These are phyloP conservation scores for Apiospora phragmitis DNA, from an alignment of 2,329 filamentous ascomycete genomes.

Conservation along the genomic window DNA sequence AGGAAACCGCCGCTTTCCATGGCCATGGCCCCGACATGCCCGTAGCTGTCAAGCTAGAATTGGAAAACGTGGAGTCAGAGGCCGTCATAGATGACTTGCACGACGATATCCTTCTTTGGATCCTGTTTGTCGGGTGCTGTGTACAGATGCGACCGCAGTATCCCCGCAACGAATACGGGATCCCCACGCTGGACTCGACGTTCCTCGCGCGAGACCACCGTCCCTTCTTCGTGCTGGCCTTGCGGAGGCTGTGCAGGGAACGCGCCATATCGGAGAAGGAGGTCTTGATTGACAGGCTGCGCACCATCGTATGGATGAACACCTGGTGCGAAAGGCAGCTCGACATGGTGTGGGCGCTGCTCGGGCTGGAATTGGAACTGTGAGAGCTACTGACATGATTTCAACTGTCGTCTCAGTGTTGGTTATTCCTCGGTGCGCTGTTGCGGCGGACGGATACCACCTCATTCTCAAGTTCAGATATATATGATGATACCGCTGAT, in stretches of 20 bases:
- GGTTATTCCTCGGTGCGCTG: not conserved
- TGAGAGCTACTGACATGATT: not conserved
- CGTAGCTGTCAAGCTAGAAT: not conserved
- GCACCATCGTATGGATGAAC: slow-evolving; percentile 30
- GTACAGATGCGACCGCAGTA: slow-evolving; percentile 22
- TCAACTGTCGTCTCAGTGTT: not conserved
- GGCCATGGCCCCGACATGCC: not conserved
- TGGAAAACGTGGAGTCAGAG: not conserved
- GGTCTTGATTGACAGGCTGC: slow-evolving; percentile 24
- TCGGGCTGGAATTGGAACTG: slow-evolving; percentile 6
- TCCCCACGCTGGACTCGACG: slow-evolving; percentile 19
- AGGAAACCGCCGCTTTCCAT: not conserved
- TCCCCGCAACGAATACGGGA: slow-evolving; percentile 15
- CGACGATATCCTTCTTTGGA: slow-evolving; percentile 31
- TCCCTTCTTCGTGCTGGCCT: slow-evolving; percentile 30
- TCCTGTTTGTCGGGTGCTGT: slow-evolving; percentile 32
- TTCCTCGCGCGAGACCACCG: slow-evolving; percentile 24
- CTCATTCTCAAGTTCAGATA: too few relatives aligned
- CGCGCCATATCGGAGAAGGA: slow-evolving; percentile 27
- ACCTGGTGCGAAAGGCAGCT: slow-evolving; percentile 34
- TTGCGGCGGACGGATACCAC: not conserved
- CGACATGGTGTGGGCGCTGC: slow-evolving; percentile 25
- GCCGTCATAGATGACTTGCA: slow-evolving; percentile 24
- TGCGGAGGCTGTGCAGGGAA: slow-evolving; percentile 27
- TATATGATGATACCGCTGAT: not conserved